Base-by-base conservation (phyloP, 2,329 filamentous ascomycete species). In the Colletotrichum somersetense region DNA sequence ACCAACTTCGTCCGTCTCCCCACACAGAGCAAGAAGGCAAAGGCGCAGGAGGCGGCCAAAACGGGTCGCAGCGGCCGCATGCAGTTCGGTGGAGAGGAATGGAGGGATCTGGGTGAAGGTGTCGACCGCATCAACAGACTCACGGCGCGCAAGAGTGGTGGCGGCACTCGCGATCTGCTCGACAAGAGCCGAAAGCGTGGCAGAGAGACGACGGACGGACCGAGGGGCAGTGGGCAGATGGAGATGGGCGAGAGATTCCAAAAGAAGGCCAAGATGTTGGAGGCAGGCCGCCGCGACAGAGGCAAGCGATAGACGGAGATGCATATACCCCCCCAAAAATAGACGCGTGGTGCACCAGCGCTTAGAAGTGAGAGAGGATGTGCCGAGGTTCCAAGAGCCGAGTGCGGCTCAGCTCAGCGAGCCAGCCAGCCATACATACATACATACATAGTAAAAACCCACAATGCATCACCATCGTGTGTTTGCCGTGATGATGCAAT, bases 71-170 rank as follows among this genome's bases (percentile, higher is more conserved):
- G 81, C 75, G 79, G 84, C 77, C 83, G 91, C 86, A 81, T 98
- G 93, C 83, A 84, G 77, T 91, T 90, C 83, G 96, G 96, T 73
- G 96, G 96, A 63, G 96, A 98, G 83, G 96, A 98, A 79, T 98
- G 95, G 94, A 89, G 92, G 74, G 91, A 92, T 35, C 85, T 99
- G 56, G 94, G 93, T 68, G 92, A 95, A 79, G 94, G 95, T 10
- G 89, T 95, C 63, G 94, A 97, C 82, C 88, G 96, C 56, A 97
- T 98, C 81, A 92, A 95, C 76, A 88, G 91, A 74, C 85, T 97
- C 78, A 98, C 95, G 8, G 90, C 90, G 81, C 89, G 89, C 79
- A 93, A 91, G 80, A 86, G 86, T 72, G 85, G 86, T 46, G 80
- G 86, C 61, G 83, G 87, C 67, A 89, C 89, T 16, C 87, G 86